These are phyloP conservation scores for Xylaria palmicola DNA, from an alignment of 495 filamentous ascomycete species.

Conservation along the genomic window DNA sequence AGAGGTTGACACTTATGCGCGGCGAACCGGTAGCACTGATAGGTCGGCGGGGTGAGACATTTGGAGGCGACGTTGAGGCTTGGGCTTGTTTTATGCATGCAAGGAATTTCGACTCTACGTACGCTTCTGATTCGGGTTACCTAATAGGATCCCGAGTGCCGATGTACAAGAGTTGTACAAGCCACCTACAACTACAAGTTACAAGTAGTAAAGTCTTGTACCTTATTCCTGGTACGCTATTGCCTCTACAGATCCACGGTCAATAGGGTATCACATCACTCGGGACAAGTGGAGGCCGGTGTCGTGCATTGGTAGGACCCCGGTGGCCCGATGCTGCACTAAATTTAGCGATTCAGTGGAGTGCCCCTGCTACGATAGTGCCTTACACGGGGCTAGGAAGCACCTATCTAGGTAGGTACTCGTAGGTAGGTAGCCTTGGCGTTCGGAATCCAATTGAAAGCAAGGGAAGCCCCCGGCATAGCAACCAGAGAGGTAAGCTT, in stretches of 20 bases:
- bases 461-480: background rate
- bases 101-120: background rate
- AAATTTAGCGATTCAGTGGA: conserved; percentile 7
- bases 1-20: conserved; percentile 4
- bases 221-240: too few relatives aligned
- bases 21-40: background rate
- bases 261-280: too few relatives aligned
- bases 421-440: too few relatives aligned
- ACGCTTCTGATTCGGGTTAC: too few relatives aligned
- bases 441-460: background rate
- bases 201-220: too few relatives aligned
- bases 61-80: conserved; percentile 8
- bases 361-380: too few relatives aligned
- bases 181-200: background rate
- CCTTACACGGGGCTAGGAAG: too few relatives aligned
- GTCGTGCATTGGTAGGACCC: conserved; percentile 13
- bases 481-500: too few relatives aligned
- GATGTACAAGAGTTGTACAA: background rate
- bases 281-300: background rate
- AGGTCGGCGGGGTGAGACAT: conserved; percentile 11
- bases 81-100: background rate
- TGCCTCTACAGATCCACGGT: too few relatives aligned
- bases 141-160: background rate
- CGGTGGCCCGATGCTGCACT: background rate
- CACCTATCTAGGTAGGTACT: too few relatives aligned